Conservation (phyloP, 148 eudicot genomes). For the Rhododendron ferrugineum region DNA sequence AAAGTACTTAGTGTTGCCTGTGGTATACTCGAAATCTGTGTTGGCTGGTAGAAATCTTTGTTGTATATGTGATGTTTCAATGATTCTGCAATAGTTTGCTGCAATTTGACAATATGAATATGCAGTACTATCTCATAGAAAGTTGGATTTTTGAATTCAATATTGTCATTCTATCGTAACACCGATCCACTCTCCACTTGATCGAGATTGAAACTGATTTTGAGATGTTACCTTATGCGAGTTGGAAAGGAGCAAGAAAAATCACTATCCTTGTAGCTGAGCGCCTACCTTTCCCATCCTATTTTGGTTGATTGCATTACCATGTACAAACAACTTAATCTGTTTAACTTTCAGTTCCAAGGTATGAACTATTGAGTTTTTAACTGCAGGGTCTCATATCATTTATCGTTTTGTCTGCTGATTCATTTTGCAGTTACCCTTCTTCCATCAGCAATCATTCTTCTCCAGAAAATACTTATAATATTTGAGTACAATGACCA, state of each 20-base stretch:
- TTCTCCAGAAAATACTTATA: conserved; percentile 18
- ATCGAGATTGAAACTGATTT: not conserved
- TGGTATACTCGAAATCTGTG: not conserved
- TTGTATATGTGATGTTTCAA: not conserved
- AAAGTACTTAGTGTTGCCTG: not conserved
- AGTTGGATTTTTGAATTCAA: not conserved
- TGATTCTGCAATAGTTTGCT: not conserved
- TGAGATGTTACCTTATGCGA: not conserved
- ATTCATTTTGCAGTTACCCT: conserved; percentile 26
- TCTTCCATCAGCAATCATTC: conserved; percentile 8
- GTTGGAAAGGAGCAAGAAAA: not conserved
- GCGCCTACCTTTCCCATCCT: not conserved
- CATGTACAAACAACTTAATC: not conserved
- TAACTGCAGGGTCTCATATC: not conserved
- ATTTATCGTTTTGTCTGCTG: not conserved
- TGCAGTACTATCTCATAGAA: not conserved
- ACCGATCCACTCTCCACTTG: not conserved
- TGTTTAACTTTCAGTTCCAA: not conserved
- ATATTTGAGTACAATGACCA: conserved; percentile 37
- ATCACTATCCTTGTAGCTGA: not conserved
- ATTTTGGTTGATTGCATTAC: not conserved
- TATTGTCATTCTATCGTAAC: not conserved
- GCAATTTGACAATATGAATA: not conserved
- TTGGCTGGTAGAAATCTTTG: not conserved
- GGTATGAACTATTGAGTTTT: not conserved